Conservation (phyloP, 805 yeast genomes). For the Lipomyces anomalus region DNA sequence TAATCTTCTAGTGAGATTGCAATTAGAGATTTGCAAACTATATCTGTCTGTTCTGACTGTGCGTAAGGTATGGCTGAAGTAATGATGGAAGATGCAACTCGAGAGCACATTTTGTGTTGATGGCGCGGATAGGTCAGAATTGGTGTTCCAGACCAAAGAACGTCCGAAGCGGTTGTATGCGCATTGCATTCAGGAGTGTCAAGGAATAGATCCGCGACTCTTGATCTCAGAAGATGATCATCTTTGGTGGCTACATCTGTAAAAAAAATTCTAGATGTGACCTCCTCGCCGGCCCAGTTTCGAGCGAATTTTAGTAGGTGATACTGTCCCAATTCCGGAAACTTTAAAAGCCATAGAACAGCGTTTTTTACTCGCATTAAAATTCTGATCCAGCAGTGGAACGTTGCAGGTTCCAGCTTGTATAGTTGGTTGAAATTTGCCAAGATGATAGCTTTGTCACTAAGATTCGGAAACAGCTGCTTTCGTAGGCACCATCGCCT, state of each 20-base stretch:
- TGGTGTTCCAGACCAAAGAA: constrained; percentile 34
- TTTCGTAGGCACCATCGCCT: constrained; percentile 25
- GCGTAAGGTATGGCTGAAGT: constrained; percentile 16
- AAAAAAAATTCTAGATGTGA: constrained; percentile 28
- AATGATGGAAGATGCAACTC: constrained; percentile 32
- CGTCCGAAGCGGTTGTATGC: constrained; percentile 35
- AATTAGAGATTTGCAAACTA: constrained; percentile 19
- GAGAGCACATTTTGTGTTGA: constrained; percentile 31
- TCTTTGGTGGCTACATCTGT: constrained; percentile 34
- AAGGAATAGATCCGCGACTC: constrained; percentile 31
- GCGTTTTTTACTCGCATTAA: constrained; percentile 28
- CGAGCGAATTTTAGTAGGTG: constrained; percentile 27
- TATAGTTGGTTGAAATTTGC: constrained; percentile 35
- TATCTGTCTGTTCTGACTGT: not conserved
- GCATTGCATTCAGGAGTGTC: constrained; percentile 37
- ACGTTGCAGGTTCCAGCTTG: constrained; percentile 32
- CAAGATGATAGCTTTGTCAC: constrained; percentile 27
- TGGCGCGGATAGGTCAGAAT: constrained; percentile 31
- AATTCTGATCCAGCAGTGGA: constrained; percentile 30
- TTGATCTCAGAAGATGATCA: constrained; percentile 30
- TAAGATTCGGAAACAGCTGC: constrained; percentile 28
- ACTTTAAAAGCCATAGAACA: constrained; percentile 33
- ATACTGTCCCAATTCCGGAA: constrained; percentile 29
- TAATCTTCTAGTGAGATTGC: constrained; percentile 28
- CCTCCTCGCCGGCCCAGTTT: constrained; percentile 27